Conservation (phyloP, 352 stramenopile species). For the Phytophthora capsici region DNA sequence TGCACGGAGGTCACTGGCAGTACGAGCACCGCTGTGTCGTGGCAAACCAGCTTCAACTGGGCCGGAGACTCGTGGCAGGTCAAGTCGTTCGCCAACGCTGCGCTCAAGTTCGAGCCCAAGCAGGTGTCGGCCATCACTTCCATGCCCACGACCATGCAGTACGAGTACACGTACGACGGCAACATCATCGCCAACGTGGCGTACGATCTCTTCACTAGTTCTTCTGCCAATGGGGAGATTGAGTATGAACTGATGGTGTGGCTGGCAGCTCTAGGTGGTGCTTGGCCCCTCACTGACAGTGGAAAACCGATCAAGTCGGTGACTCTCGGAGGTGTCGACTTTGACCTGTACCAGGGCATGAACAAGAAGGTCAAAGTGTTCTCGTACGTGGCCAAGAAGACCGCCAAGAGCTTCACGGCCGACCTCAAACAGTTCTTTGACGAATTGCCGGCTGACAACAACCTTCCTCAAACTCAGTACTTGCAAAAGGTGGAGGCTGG, state of each 20-base stretch:
- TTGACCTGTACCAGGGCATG: conserved; percentile 40
- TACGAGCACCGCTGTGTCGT: conserved; percentile 38
- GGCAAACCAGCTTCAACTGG: conserved; percentile 49
- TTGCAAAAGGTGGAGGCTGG: conserved; percentile 36
- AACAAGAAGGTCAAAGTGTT: conserved; percentile 48
- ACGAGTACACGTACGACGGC: conserved; percentile 44
- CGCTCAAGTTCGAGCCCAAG: conserved; percentile 41
- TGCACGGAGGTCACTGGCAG: conserved; percentile 45
- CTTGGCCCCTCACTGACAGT: conserved; percentile 34
- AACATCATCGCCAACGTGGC: conserved; percentile 50
- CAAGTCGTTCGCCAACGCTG: conserved; percentile 57
- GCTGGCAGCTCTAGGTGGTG: conserved; percentile 39
- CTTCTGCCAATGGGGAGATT: conserved; percentile 25
- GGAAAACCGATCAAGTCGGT: conserved; percentile 36
- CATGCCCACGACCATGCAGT: conserved; percentile 46
- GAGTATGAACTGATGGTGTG: conserved; percentile 55
- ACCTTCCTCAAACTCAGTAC: conserved; percentile 33
- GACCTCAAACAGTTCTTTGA: conserved; percentile 43
- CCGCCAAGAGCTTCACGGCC: conserved; percentile 23
- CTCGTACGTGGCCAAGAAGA: conserved; percentile 40
- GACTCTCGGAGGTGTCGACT: conserved; percentile 28
- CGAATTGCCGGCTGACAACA: conserved; percentile 35
- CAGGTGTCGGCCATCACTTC: conserved; percentile 39
- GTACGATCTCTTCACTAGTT: conserved; percentile 48
- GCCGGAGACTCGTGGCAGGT: conserved; percentile 38